A percentile compares a stretch with the other conserved stretches of the same genome.
Conservation (phyloP, 2,329 filamentous ascomycete genomes). For the Pseudogymnoascus sp. region DNA sequence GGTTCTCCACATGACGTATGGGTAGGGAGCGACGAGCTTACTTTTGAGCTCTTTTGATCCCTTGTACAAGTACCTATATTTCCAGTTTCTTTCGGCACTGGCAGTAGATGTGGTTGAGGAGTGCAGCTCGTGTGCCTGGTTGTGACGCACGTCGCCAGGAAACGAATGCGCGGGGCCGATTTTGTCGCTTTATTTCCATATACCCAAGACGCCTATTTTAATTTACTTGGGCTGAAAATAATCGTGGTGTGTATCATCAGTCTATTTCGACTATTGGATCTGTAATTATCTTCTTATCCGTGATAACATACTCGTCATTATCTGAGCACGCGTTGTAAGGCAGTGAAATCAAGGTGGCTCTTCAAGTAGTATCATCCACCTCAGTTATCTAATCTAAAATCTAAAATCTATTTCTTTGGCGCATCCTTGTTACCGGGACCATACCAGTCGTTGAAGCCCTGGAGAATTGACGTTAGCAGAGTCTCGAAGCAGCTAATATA, state of each 20-base stretch:
- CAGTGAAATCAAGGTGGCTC: background rate
- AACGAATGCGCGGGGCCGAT: too few species aligned
- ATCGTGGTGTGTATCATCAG: too few species aligned
- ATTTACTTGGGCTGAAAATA: too few species aligned
- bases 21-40: background rate
- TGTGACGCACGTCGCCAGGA: too few species aligned
- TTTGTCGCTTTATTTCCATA: too few species aligned
- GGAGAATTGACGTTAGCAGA: background rate
- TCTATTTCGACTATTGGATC: too few species aligned
- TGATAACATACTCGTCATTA: background rate
- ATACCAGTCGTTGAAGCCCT: conserved; percentile 24
- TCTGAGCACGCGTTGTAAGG: background rate
- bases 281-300: too few species aligned
- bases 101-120: too few species aligned
- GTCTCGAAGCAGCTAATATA: background rate
- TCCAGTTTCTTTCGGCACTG: too few species aligned
- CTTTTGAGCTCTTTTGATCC: background rate
- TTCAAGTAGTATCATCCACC: background rate
- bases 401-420: background rate
- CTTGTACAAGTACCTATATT: background rate
- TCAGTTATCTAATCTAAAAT: background rate
- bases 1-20: background rate
- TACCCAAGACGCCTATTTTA: too few species aligned
- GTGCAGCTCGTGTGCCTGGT: too few species aligned
- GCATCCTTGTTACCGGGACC: background rate